phyloP scores from a whole-genome alignment of 345 rosid genomes.

The Erodium maritimum region DNA sequence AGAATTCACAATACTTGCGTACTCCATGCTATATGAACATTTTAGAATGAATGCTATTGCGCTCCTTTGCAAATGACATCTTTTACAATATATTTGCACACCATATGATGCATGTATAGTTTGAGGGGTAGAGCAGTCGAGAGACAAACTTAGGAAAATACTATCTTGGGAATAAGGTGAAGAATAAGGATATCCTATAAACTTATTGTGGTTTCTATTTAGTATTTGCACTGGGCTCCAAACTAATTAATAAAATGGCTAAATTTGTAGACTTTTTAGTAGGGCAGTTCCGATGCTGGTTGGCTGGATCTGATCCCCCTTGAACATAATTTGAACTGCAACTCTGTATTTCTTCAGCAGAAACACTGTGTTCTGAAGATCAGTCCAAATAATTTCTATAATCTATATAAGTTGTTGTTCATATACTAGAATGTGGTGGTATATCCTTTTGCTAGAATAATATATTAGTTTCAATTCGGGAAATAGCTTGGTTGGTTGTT shows the following conservation, averaged over 20 bases:
- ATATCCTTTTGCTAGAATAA: too few species aligned
- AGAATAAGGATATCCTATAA: background rate
- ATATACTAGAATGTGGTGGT: background rate
- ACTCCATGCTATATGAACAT: too few species aligned
- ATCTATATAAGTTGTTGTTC: background rate
- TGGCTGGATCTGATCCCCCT: too few species aligned
- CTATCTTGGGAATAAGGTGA: background rate
- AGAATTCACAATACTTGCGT: too few species aligned
- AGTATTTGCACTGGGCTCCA: background rate
- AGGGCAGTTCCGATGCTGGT: background rate
- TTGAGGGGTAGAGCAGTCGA: background rate
- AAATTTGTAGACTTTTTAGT: background rate
- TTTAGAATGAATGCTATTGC: too few species aligned
- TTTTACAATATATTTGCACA: too few species aligned
- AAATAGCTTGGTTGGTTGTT: too few species aligned
- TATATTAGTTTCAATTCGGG: too few species aligned
- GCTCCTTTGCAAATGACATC: too few species aligned
- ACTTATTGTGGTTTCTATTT: background rate
- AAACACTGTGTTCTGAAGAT: background rate
- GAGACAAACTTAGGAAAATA: background rate
- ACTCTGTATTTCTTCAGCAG: background rate
- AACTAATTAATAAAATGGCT: background rate
- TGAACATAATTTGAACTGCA: background rate
- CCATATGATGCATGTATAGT: background rate
- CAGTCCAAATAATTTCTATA: background rate